Conservation (phyloP, 139 green algal species). For the Coelastrella sp. region DNA sequence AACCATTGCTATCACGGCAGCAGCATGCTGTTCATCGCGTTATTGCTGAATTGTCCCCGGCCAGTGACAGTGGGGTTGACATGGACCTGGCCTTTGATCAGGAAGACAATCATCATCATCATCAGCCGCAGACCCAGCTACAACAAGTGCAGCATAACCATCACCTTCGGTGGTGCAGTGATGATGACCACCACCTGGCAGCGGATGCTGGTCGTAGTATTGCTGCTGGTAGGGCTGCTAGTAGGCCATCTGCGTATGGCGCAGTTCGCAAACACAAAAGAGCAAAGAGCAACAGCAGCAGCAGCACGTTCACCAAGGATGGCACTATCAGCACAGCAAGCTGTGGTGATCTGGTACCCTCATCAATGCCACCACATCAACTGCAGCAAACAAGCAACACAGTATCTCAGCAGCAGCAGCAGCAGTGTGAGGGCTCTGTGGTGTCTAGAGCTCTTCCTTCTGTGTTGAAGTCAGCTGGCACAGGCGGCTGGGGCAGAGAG, state of each 20-base stretch:
- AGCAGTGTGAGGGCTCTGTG: background rate
- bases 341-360: background rate
- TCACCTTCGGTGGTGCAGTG: background rate
- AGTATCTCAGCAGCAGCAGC: background rate
- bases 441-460: background rate
- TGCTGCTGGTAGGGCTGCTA: background rate
- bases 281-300: background rate
- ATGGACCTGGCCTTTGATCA: background rate
- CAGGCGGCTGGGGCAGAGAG: slow-evolving; percentile 2
- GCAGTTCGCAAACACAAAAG: background rate
- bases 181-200: background rate
- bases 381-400: background rate
- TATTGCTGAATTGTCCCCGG: no score
- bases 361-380: background rate
- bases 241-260: background rate
- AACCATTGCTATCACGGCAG: background rate
- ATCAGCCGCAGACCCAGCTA: slow-evolving; percentile 11
- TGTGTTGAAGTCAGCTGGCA: background rate
- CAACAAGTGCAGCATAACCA: background rate
- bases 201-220: background rate
- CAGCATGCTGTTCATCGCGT: background rate
- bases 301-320: background rate
- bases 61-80: background rate
- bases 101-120: background rate
- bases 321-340: background rate